Percentiles rank a stretch among this genome's conserved stretches.
These are phyloP conservation scores for Nakazawaea ernobii DNA, from an alignment of 805 yeast species.

Conservation along the genomic window DNA sequence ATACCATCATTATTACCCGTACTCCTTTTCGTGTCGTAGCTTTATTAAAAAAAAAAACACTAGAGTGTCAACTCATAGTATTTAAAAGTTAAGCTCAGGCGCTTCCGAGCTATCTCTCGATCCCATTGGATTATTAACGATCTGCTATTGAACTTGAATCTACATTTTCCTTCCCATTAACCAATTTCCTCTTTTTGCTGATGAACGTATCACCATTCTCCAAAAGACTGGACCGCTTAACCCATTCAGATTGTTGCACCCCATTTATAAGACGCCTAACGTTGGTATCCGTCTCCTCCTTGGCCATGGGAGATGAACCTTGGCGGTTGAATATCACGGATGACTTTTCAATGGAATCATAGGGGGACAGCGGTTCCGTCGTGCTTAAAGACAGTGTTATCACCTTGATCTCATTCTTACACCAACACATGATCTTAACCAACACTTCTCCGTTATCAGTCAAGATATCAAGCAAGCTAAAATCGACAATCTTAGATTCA, in stretches of 20 bases:
- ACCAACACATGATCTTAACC: not conserved
- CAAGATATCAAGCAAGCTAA: not conserved
- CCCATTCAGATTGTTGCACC: constrained; percentile 2
- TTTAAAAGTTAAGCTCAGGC: no score
- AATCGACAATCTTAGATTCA: not conserved
- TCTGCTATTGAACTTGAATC: not conserved
- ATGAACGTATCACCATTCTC: constrained; percentile 1
- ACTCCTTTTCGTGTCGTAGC: no score
- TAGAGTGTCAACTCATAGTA: no score
- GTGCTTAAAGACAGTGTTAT: not conserved
- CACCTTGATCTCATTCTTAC: not conserved
- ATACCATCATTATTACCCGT: no score
- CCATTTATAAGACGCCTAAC: constrained; percentile 1
- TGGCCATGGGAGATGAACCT: not conserved
- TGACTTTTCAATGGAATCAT: not conserved
- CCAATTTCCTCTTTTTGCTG: constrained; percentile 2
- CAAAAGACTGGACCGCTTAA: not conserved
- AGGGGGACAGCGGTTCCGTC: not conserved
- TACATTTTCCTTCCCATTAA: not conserved
- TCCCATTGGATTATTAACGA: no score
- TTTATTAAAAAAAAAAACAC: no score
- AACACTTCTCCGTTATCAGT: not conserved
- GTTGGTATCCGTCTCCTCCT: constrained; percentile 1
- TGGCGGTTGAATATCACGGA: not conserved
- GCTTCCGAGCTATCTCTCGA: no score